Percentiles rank a stretch among this genome's conserved stretches.
Evolutionary conservation across 441 rosid species (phyloP).

Genomic region (Daphne laureola): DNA sequence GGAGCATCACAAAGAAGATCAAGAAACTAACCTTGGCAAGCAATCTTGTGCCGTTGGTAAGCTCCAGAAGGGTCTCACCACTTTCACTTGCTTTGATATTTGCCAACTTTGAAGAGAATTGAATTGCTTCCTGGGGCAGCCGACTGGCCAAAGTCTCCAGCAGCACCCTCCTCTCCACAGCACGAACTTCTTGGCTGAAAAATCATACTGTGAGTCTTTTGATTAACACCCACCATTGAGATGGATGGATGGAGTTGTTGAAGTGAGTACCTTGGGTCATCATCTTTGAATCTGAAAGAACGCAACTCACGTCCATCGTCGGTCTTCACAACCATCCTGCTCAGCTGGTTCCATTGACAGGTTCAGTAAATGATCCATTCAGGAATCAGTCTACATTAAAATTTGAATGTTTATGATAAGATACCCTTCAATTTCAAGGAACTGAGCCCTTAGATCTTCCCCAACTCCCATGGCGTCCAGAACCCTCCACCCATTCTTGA

Average conservation of each 20-base stretch:
- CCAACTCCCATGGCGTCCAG: slow-evolving; percentile 82
- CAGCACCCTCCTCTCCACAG: slow-evolving; percentile 78
- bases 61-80: slow-evolving; percentile 48
- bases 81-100: slow-evolving; percentile 34
- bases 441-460: slow-evolving; percentile 60
- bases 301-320: slow-evolving; percentile 83
- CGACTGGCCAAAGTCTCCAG: slow-evolving; percentile 66
- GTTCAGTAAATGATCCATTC: slow-evolving; percentile 21
- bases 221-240: neutral
- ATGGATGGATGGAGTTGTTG: too few species aligned
- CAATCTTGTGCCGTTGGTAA: slow-evolving; percentile 49
- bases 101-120: slow-evolving; percentile 59
- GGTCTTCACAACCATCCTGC: slow-evolving; percentile 83
- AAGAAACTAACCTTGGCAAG: slow-evolving; percentile 45
- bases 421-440: slow-evolving; percentile 81
- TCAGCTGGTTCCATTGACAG: slow-evolving; percentile 55
- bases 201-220: neutral
- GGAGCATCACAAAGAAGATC: neutral
- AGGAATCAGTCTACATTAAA: too few species aligned
- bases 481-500: slow-evolving; percentile 94
- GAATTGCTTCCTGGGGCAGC: slow-evolving; percentile 56
- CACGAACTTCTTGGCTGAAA: slow-evolving; percentile 90
- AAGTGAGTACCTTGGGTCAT: slow-evolving; percentile 55
- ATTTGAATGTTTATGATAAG: neutral
- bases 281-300: slow-evolving; percentile 80